phyloP scores from a whole-genome alignment of 352 stramenopile species.

The Discostella stelligera region DNA sequence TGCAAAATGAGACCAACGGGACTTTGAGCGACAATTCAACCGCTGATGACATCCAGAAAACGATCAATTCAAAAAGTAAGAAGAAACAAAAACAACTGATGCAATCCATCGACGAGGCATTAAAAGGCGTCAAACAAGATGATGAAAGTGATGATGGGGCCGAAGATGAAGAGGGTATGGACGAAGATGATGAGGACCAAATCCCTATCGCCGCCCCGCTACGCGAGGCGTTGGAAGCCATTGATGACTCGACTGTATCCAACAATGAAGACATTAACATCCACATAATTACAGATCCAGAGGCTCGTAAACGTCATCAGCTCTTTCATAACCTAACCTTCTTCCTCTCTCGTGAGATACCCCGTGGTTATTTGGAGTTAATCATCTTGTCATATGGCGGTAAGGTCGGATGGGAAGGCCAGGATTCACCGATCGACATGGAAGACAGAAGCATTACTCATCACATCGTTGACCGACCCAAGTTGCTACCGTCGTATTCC shows the following conservation, averaged over 20 bases:
- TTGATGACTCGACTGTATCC: slow-evolving; percentile 51
- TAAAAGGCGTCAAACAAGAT: slow-evolving; percentile 65
- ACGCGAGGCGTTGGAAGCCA: slow-evolving; percentile 88
- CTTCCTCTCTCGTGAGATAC: slow-evolving; percentile 90
- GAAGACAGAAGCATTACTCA: slow-evolving; percentile 95
- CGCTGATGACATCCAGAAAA: slow-evolving; percentile 22
- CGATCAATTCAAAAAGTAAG: slow-evolving; percentile 49
- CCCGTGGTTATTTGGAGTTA: slow-evolving; percentile 92
- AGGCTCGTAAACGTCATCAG: slow-evolving; percentile 75
- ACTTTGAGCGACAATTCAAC: slow-evolving; percentile 9
- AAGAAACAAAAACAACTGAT: slow-evolving; percentile 62
- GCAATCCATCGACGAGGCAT: slow-evolving; percentile 62
- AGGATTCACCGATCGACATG: slow-evolving; percentile 88
- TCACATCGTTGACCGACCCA: slow-evolving; percentile 93
- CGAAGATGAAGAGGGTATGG: slow-evolving; percentile 77
- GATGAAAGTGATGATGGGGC: slow-evolving; percentile 79
- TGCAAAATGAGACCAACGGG: slow-evolving; percentile 77
- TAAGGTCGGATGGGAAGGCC: slow-evolving; percentile 93
- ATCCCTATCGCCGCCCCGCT: slow-evolving; percentile 83
- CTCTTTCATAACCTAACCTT: slow-evolving; percentile 81
- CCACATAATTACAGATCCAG: slow-evolving; percentile 72
- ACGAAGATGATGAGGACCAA: slow-evolving; percentile 80
- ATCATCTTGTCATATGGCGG: slow-evolving; percentile 92
- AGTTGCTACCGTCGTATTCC: slow-evolving; percentile 84
- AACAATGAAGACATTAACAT: slow-evolving; percentile 83